These are phyloP conservation scores for Rutstroemia sp. DNA, from an alignment of 2,329 filamentous ascomycete genomes.

Conservation along the genomic window DNA sequence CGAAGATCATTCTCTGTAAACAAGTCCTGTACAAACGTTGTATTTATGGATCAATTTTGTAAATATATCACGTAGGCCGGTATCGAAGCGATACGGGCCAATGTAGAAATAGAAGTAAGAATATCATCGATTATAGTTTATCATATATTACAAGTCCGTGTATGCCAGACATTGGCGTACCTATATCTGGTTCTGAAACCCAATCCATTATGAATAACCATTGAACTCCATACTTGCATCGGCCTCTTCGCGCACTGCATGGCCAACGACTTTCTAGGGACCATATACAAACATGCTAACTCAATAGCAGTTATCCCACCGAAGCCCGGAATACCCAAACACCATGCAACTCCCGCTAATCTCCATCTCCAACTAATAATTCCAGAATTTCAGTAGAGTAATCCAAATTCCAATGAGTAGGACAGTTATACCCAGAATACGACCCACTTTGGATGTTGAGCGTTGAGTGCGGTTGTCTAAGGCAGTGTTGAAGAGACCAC, in stretches of 20 bases:
- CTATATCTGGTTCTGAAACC: constrained; percentile 4
- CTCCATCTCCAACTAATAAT: background rate
- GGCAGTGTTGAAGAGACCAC: constrained; percentile 29
- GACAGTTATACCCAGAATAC: constrained; percentile 11
- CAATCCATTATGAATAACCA: constrained; percentile 10
- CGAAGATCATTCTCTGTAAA: constrained; percentile 5
- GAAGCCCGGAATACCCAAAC: constrained; percentile 1
- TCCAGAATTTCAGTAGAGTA: background rate
- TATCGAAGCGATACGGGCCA: no score
- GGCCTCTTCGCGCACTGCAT: constrained; percentile 22
- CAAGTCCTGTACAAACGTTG: background rate
- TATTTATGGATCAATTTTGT: background rate
- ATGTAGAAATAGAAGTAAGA: no score
- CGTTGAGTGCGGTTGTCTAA: background rate
- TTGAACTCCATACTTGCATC: constrained; percentile 13
- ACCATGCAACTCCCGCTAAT: background rate
- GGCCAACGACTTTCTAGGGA: constrained; percentile 17
- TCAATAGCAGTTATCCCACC: background rate
- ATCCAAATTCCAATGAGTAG: constrained; percentile 14
- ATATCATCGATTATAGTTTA: background rate
- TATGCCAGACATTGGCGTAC: background rate
- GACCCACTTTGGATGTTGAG: constrained; percentile 8
- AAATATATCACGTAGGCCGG: background rate
- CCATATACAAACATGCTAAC: background rate
- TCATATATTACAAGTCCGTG: constrained; percentile 4